Evolutionary conservation across 129 eudicot species (phyloP).

Genomic region (Oenanthe sinensis): DNA sequence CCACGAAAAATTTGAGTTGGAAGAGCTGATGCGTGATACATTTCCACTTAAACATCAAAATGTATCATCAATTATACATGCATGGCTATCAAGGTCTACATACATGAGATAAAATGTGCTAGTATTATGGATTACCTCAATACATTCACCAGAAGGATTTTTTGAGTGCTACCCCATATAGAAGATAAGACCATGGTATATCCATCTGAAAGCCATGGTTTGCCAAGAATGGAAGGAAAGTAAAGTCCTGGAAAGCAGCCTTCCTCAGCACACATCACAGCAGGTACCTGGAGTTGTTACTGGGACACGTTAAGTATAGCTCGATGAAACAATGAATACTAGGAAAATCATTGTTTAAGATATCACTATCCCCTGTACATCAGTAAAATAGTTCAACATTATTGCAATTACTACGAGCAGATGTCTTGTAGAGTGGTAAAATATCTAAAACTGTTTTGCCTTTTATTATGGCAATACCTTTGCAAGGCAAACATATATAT

Average conservation of each 20-base stretch:
- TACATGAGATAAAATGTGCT: background rate
- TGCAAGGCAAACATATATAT: background rate
- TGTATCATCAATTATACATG: background rate
- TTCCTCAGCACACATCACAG: slow-evolving; percentile 80
- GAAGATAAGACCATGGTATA: slow-evolving; percentile 69
- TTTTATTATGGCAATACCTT: background rate
- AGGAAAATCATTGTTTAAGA: background rate
- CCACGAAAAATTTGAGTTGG: slow-evolving; percentile 67
- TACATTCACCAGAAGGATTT: slow-evolving; percentile 57
- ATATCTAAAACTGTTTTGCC: background rate
- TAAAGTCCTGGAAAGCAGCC: slow-evolving; percentile 88
- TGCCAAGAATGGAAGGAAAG: slow-evolving; percentile 33
- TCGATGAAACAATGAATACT: background rate
- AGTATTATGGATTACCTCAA: slow-evolving; percentile 40
- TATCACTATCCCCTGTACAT: background rate
- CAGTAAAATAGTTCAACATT: background rate
- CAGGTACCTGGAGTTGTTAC: slow-evolving; percentile 53
- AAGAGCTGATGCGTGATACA: slow-evolving; percentile 63
- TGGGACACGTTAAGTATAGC: background rate
- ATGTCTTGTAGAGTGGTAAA: background rate
- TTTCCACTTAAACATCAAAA: slow-evolving; percentile 54
- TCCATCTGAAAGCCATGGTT: slow-evolving; percentile 96
- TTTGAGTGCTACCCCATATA: slow-evolving; percentile 78
- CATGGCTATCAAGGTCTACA: background rate
- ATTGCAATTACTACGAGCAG: background rate